These are phyloP conservation scores for Pleurotus citrinopileatus DNA, from an alignment of 768 basidiomycete species.

Conservation along the genomic window DNA sequence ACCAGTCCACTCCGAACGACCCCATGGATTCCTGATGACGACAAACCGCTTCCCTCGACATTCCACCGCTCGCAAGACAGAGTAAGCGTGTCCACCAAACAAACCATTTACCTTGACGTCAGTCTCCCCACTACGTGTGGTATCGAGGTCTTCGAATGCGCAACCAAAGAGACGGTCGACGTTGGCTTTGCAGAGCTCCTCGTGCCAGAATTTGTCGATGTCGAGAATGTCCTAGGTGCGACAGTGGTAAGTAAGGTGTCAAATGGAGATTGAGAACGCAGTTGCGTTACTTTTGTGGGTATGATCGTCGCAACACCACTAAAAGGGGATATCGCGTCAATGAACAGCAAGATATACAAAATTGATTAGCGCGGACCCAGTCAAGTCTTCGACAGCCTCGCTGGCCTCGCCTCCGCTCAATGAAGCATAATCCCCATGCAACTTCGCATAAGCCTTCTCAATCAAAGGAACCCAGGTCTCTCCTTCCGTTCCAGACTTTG, in stretches of 20 bases:
- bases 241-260: not conserved
- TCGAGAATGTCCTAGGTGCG: constrained; percentile 44
- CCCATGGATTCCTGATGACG: constrained; percentile 54
- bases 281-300: constrained; percentile 18
- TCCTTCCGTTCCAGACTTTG: constrained; percentile 40
- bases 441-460: constrained; percentile 59
- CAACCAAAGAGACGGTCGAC: constrained; percentile 50
- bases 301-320: constrained; percentile 10
- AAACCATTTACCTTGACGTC: constrained; percentile 33
- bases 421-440: constrained; percentile 48
- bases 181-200: constrained; percentile 44
- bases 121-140: constrained; percentile 22
- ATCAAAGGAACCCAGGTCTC: constrained; percentile 59
- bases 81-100: constrained; percentile 43
- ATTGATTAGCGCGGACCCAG: constrained; percentile 46
- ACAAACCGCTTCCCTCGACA: constrained; percentile 47
- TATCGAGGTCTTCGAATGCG: constrained; percentile 32
- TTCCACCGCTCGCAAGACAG: constrained; percentile 47
- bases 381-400: constrained; percentile 56
- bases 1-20: constrained; percentile 46
- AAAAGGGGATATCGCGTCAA: no score
- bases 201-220: constrained; percentile 44
- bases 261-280: not conserved
- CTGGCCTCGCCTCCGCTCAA: constrained; percentile 39
- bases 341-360: not conserved